A percentile compares a stretch with the other conserved stretches of the same genome.
Evolutionary conservation across 805 yeast species (phyloP).

Genomic region (Candida sithepensis): DNA sequence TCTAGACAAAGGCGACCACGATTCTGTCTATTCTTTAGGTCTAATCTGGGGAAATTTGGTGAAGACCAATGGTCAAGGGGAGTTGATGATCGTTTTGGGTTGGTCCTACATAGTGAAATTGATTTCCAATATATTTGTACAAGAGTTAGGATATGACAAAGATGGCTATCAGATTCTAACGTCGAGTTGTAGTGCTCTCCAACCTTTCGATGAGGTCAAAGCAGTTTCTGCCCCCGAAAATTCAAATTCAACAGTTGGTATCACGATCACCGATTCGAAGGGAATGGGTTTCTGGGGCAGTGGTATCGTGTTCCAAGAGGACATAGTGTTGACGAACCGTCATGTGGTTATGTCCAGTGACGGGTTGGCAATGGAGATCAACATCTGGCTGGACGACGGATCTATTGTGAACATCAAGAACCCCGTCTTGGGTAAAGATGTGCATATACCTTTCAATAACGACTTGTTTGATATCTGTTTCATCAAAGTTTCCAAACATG

Average conservation of each 20-base stretch:
- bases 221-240: not conserved
- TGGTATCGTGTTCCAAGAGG: slow-evolving; percentile 32
- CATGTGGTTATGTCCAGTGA: slow-evolving; percentile 33
- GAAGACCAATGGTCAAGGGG: slow-evolving; percentile 44
- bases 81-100: slow-evolving; percentile 28
- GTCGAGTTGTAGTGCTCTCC: not conserved
- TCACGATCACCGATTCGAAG: slow-evolving; percentile 5
- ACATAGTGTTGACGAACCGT: slow-evolving; percentile 37
- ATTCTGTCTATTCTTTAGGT: slow-evolving; percentile 28
- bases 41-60: slow-evolving; percentile 36
- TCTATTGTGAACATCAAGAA: slow-evolving; percentile 1
- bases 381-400: slow-evolving; percentile 6
- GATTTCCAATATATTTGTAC: not conserved
- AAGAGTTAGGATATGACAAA: not conserved
- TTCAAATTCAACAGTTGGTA: slow-evolving; percentile 12
- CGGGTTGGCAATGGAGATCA: slow-evolving; percentile 14
- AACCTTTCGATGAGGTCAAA: not conserved
- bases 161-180: not conserved
- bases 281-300: slow-evolving; percentile 39
- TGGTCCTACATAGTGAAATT: slow-evolving; percentile 10
- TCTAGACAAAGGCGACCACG: not conserved
- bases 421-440: slow-evolving; percentile 8
- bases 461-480: slow-evolving; percentile 36
- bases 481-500: slow-evolving; percentile 24
- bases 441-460: slow-evolving; percentile 31